Base-by-base conservation (phyloP, 2,329 filamentous ascomycete species). In the Penicillium sp. region DNA sequence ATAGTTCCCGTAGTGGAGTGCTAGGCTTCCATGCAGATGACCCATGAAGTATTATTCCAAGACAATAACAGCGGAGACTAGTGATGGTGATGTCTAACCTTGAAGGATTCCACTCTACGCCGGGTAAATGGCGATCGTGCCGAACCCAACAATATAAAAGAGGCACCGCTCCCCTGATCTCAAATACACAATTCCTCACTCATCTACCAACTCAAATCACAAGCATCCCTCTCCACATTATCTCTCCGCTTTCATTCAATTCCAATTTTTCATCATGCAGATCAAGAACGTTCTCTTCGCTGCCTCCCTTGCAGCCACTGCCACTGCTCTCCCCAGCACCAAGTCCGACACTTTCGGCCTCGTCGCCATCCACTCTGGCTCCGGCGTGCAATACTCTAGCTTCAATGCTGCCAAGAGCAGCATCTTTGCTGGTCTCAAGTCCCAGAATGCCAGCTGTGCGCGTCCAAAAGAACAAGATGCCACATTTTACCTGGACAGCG, bases 401-500 rank as follows among this genome's bases (percentile, higher is more conserved):
- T 69, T 83, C 66, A 77, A 77, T 59, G 85, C 85, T 31, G 67
- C 75, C 6, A 59, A 71, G 52, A 70, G 72, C 66, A 73, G 72
- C 64, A 62, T 88, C 59, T 74, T 78, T 55, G 68, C 84, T 60
- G 73, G 78, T 54, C 68, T 79, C 27, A 62, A 72, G 6, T 63
- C 69, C 21, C 80, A 84, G 68, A 75, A 78, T 62, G 82, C 84
- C 48, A 71, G 72, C 29, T 88, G 85, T 63, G 70, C 72, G 44
- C 59, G 64, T 42, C 67, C 67, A 29, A 59, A 68, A n/a, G 64
- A 72, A 42, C 63, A 78, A 60, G 70, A 66, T 35, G 84, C 83
- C 50, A 83, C 78, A 42, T 85, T 87, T 71, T 73, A 74, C 62
- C 71, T 86, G 63, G 52, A 76, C 42, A 73, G 81, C 46, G 75